Base-by-base conservation (phyloP, 805 yeast genomes). In the Grigorovia jiainica region DNA sequence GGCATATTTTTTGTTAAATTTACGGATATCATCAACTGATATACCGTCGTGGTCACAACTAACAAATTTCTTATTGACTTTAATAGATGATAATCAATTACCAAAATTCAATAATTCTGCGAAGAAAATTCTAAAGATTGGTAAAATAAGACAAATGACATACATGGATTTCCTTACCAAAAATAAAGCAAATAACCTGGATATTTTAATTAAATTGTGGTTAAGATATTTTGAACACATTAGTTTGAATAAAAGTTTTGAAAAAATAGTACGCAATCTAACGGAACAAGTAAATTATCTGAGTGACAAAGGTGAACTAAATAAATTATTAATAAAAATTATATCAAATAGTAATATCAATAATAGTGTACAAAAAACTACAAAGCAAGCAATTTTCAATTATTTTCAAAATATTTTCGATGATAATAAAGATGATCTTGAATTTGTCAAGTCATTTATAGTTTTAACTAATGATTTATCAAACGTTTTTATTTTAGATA, bases 161-260 rank as follows among this genome's bases (percentile, higher is more conserved):
- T 56, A 47, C 34, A 34, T 23, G 3, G 61, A 58, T 29, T 55
- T 58, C 36, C 32, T 54, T 6, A 38, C 40, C 7, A 38, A 19
- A 2, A 50, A 50, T 3, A 32, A 34, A 5, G 11, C n/a, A 2
- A 10, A 40, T 3, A 44, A 38, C 15, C 19, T 48, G 5, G 52
- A 53, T 1, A 30, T 48, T 7, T 31, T 41, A 9, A 35, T 51
- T 4, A 31, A 33, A 30, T 31, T 54, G 7, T 41, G 48, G 46
- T 19, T 25, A 15, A 25, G 18, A 8, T 33, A 44, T 39, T 5
- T 15, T 4, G 20, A 17, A 4, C 4, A 34, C 5, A 29, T 39
- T 11, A 16, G 20, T n/a, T 5, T 16, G 21, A 13, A 15, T 20
- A 13, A 34, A 19, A 19, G 25, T 8, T 11, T 20, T 19, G 31